phyloP scores from a whole-genome alignment of 139 green algal genomes.

The Chlamydomonas sp. region DNA sequence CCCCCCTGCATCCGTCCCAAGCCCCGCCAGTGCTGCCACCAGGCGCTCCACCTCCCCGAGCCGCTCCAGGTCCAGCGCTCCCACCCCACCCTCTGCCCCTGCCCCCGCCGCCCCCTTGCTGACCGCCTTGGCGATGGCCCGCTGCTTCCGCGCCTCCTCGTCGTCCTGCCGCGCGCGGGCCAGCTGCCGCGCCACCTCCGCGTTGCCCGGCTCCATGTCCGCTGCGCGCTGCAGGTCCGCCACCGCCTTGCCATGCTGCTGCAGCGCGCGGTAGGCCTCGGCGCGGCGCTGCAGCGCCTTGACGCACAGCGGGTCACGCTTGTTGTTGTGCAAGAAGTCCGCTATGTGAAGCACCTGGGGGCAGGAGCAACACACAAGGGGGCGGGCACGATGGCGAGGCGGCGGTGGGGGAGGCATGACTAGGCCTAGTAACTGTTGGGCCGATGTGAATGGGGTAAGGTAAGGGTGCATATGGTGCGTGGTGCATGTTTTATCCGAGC shows the following conservation, averaged over 20 bases:
- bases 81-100: not conserved
- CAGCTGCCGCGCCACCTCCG: slow-evolving; percentile 40
- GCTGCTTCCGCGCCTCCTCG: slow-evolving; percentile 39
- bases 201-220: slow-evolving; percentile 41
- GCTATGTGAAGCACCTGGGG: slow-evolving; percentile 71
- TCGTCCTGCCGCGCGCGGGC: slow-evolving; percentile 16
- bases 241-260: slow-evolving; percentile 49
- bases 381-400: not conserved
- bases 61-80: slow-evolving; percentile 36
- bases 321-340: slow-evolving; percentile 70
- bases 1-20: not conserved
- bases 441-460: no score
- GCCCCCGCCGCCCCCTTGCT: not conserved
- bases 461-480: no score
- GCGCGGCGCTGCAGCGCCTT: slow-evolving; percentile 75
- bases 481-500: no score
- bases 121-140: slow-evolving; percentile 17
- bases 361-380: not conserved
- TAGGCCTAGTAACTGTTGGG: not conserved
- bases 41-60: slow-evolving; percentile 53
- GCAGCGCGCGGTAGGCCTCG: slow-evolving; percentile 60
- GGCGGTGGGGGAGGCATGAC: not conserved
- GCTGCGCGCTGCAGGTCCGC: slow-evolving; percentile 52
- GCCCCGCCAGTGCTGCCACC: slow-evolving; percentile 25
- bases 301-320: slow-evolving; percentile 61